A percentile compares a stretch with the other conserved stretches of the same genome.
Conservation (phyloP, 106 monocot species). For the Posidonia australis region DNA sequence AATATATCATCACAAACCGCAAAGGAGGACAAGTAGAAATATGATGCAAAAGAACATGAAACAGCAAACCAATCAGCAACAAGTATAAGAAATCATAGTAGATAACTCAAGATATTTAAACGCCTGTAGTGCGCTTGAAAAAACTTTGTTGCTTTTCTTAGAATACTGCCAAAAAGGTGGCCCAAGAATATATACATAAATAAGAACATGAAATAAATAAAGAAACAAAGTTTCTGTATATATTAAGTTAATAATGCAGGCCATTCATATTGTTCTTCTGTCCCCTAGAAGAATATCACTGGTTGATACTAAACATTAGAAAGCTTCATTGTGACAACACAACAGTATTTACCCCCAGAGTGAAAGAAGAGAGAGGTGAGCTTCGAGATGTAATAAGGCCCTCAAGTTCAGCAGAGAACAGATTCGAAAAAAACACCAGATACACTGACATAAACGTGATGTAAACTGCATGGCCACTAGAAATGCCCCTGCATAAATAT, state of each 20-base stretch:
- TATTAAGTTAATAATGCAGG: too few species aligned
- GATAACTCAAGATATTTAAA: too few species aligned
- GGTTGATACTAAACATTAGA: too few species aligned
- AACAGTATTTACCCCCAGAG: slow-evolving; percentile 38
- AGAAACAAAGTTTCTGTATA: too few species aligned
- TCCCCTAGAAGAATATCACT: too few species aligned
- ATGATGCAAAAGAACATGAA: too few species aligned
- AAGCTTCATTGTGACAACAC: too few species aligned
- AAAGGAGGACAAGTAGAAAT: neutral
- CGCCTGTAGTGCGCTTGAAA: too few species aligned
- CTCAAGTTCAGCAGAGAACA: slow-evolving; percentile 49
- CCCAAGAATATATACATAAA: neutral
- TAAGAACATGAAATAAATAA: too few species aligned
- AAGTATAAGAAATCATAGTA: too few species aligned
- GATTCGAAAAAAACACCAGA: slow-evolving; percentile 65
- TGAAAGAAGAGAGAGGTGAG: slow-evolving; percentile 56
- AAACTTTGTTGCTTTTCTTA: too few species aligned
- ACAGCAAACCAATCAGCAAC: neutral
- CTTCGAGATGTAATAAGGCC: slow-evolving; percentile 47
- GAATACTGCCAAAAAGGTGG: neutral
- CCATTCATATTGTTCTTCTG: too few species aligned
- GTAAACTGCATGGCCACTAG: slow-evolving; percentile 72
- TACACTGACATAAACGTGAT: slow-evolving; percentile 68
- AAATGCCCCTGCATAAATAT: slow-evolving; percentile 87
- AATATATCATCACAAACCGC: neutral